These are phyloP conservation scores for Plantago coronopus DNA, from an alignment of 305 asterid species.

Conservation along the genomic window DNA sequence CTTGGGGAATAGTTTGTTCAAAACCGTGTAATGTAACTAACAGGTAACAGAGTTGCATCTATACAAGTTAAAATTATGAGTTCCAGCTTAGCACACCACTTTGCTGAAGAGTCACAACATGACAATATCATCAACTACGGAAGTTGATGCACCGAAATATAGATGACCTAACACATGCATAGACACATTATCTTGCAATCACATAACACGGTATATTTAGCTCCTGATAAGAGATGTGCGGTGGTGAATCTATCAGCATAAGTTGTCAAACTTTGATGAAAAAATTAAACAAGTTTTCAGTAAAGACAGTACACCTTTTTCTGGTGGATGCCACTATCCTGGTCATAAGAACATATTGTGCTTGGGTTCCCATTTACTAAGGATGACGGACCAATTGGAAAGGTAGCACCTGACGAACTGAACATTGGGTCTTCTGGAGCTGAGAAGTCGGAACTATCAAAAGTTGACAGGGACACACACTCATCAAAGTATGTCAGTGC, in stretches of 20 bases:
- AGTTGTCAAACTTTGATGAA: constrained; percentile 11
- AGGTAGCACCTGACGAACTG: constrained; percentile 35
- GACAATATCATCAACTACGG: too few relatives aligned
- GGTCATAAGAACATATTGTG: constrained; percentile 27
- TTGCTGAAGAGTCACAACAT: too few relatives aligned
- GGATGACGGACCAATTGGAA: constrained; percentile 24
- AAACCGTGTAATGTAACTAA: too few relatives aligned
- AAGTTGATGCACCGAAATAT: too few relatives aligned
- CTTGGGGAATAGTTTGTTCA: too few relatives aligned
- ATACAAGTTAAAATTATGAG: too few relatives aligned
- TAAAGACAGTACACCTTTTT: constrained; percentile 42
- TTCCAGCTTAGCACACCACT: too few relatives aligned
- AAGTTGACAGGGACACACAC: constrained; percentile 86
- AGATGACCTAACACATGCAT: too few relatives aligned
- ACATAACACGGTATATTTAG: too few relatives aligned
- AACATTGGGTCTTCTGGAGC: constrained; percentile 74
- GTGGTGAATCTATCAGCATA: not conserved
- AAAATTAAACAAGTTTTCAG: constrained; percentile 15
- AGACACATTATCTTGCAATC: too few relatives aligned
- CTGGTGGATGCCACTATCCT: constrained; percentile 30
- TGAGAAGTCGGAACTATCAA: constrained; percentile 95
- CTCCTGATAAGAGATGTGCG: constrained; percentile 1
- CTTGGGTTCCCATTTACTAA: constrained; percentile 35
- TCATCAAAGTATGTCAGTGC: constrained; percentile 91
- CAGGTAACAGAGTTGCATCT: too few relatives aligned